phyloP scores from a whole-genome alignment of 2,329 filamentous ascomycete species.

The Pseudocercospora cruenta region DNA sequence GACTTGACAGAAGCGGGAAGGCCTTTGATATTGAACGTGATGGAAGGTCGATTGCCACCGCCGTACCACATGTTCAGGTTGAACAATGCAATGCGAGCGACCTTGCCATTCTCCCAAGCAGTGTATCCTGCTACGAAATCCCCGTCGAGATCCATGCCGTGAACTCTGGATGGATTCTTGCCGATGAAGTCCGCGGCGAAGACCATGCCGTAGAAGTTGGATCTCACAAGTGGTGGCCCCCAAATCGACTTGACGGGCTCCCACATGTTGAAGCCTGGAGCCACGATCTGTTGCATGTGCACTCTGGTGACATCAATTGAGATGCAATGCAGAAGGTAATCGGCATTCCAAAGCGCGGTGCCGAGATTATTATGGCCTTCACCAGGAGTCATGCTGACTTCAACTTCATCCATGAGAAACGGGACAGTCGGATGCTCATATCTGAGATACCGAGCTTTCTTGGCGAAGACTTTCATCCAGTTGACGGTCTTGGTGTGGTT shows the following conservation, averaged over 20 bases:
- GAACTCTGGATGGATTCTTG: neutral
- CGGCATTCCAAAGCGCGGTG: slow-evolving; percentile 16
- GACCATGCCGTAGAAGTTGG: slow-evolving; percentile 15
- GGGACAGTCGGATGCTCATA: neutral
- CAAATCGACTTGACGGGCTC: slow-evolving; percentile 8
- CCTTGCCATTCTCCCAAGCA: slow-evolving; percentile 10
- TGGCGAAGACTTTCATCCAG: slow-evolving; percentile 5
- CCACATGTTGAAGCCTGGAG: slow-evolving; percentile 16
- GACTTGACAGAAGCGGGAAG: neutral
- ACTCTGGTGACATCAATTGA: slow-evolving; percentile 12
- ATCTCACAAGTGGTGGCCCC: neutral
- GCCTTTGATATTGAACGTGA: slow-evolving; percentile 1
- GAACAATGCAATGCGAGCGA: slow-evolving; percentile 9
- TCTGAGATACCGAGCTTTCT: slow-evolving; percentile 7
- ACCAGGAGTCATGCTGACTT: slow-evolving; percentile 1
- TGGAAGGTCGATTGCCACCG: neutral
- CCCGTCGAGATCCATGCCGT: neutral
- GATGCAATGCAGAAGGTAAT: slow-evolving; percentile 16
- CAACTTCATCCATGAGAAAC: slow-evolving; percentile 18
- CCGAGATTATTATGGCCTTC: slow-evolving; percentile 15
- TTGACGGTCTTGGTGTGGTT: slow-evolving; percentile 16
- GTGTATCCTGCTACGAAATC: slow-evolving; percentile 7
- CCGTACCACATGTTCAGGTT: slow-evolving; percentile 18
- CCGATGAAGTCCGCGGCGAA: slow-evolving; percentile 20
- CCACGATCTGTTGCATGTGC: slow-evolving; percentile 15